phyloP scores from a whole-genome alignment of 208 protist genomes.

The Acanthamoeba healyi region DNA sequence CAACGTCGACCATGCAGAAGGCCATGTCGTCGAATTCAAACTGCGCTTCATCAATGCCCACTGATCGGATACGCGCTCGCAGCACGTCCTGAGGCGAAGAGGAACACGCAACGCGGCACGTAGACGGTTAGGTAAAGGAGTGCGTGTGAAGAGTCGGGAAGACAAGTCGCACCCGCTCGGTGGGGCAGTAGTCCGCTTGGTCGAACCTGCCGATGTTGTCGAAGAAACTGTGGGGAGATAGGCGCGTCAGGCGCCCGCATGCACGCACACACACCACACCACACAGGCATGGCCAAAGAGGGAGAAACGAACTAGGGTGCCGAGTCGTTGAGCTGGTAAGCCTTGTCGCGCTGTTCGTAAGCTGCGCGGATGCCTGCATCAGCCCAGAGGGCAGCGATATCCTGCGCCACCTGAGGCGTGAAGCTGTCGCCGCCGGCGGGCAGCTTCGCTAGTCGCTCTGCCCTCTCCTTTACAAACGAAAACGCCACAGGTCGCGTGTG shows the following conservation, averaged over 20 bases:
- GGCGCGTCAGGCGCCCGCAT: not conserved
- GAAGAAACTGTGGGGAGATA: slow-evolving; percentile 82
- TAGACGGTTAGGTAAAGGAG: too few relatives aligned
- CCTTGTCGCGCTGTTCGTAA: slow-evolving; percentile 79
- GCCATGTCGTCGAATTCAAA: slow-evolving; percentile 87
- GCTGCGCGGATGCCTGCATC: slow-evolving; percentile 83
- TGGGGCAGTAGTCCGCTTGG: slow-evolving; percentile 87
- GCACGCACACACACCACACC: not conserved
- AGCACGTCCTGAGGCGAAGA: slow-evolving; percentile 87
- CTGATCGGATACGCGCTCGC: slow-evolving; percentile 90
- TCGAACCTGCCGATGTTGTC: slow-evolving; percentile 87
- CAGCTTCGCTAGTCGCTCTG: slow-evolving; percentile 52
- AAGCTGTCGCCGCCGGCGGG: slow-evolving; percentile 26
- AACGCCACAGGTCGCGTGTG: not conserved
- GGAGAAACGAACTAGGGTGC: slow-evolving; percentile 81
- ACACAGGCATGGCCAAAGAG: too few relatives aligned
- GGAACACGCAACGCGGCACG: too few relatives aligned
- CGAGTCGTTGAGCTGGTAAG: slow-evolving; percentile 88
- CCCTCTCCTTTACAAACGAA: slow-evolving; percentile 8
- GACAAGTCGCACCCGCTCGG: slow-evolving; percentile 69
- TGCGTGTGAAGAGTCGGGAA: not conserved
- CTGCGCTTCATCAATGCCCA: slow-evolving; percentile 92
- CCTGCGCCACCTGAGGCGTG: slow-evolving; percentile 67
- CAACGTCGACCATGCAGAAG: slow-evolving; percentile 91
- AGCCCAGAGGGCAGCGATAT: slow-evolving; percentile 83